A percentile compares a stretch with the other conserved stretches of the same genome.
These are phyloP conservation scores for Populus hybrid DNA, from an alignment of 441 rosid genomes.

Conservation along the genomic window DNA sequence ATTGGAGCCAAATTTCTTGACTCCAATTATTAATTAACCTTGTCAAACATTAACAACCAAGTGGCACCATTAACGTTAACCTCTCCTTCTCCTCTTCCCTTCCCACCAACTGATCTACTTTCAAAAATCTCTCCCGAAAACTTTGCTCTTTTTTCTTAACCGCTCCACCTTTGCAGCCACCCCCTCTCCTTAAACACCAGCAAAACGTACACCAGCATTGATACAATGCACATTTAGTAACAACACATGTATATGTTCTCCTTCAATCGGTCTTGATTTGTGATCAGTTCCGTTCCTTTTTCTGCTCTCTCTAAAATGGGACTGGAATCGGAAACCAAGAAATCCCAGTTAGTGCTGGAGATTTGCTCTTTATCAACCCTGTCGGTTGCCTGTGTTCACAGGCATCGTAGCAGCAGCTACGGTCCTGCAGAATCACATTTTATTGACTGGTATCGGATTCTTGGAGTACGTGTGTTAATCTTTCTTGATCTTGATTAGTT, in stretches of 20 bases:
- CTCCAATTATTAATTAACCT: neutral
- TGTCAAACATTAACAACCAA: neutral
- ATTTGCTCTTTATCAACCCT: constrained; percentile 59
- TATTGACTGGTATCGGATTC: constrained; percentile 87
- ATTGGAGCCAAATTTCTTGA: neutral
- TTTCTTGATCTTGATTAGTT: neutral
- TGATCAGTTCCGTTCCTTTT: neutral
- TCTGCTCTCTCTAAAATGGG: constrained; percentile 26
- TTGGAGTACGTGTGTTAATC: constrained; percentile 51
- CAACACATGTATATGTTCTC: neutral
- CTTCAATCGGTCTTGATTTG: neutral
- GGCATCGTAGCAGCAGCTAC: neutral
- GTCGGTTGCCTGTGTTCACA: constrained; percentile 48
- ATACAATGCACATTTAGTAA: neutral
- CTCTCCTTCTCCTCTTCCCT: constrained; percentile 13
- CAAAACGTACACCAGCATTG: constrained; percentile 16
- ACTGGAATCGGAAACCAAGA: constrained; percentile 37
- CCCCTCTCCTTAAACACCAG: constrained; percentile 7
- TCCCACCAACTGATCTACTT: constrained; percentile 63
- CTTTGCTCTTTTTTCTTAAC: constrained; percentile 55
- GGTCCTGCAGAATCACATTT: constrained; percentile 33
- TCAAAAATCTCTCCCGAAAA: constrained; percentile 56
- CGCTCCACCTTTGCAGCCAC: constrained; percentile 36
- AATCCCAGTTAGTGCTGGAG: constrained; percentile 51
- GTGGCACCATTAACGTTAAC: constrained; percentile 19